These are phyloP conservation scores for Penicillium palitans DNA, from an alignment of 2,329 filamentous ascomycete genomes.

Conservation along the genomic window DNA sequence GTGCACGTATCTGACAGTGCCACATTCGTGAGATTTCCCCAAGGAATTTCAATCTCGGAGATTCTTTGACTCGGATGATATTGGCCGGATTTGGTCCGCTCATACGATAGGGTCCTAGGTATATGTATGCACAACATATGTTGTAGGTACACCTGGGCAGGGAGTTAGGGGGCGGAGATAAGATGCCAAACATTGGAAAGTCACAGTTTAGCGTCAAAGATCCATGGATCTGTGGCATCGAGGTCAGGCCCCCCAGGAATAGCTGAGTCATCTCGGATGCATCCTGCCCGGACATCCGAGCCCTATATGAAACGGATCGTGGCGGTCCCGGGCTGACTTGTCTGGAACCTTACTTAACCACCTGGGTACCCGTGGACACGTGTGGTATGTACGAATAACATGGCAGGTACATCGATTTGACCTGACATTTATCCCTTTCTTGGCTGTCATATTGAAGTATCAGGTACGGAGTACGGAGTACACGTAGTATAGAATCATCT, in stretches of 20 bases:
- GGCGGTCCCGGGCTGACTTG: background rate
- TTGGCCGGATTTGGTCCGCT: background rate
- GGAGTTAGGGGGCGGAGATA: background rate
- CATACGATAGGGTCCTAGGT: background rate
- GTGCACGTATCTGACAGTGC: background rate
- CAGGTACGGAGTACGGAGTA: no score
- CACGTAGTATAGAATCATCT: background rate
- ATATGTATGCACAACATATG: background rate
- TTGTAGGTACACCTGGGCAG: background rate
- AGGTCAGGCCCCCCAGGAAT: background rate
- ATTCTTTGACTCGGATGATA: constrained; percentile 24
- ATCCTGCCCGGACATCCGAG: background rate
- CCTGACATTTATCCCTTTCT: background rate
- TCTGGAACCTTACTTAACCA: background rate
- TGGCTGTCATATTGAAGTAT: background rate
- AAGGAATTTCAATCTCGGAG: background rate
- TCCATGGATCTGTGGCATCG: background rate
- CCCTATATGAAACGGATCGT: background rate
- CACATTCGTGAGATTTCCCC: background rate
- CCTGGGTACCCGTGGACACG: background rate
- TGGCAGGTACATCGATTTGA: background rate
- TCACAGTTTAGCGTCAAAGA: background rate
- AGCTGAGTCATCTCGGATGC: constrained; percentile 4
- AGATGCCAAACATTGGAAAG: background rate
- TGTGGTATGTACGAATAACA: background rate